Percentiles rank a stretch among this genome's conserved stretches.
phyloP scores from a whole-genome alignment of 768 basidiomycete species.

The Rhodotorula taiwanensis region DNA sequence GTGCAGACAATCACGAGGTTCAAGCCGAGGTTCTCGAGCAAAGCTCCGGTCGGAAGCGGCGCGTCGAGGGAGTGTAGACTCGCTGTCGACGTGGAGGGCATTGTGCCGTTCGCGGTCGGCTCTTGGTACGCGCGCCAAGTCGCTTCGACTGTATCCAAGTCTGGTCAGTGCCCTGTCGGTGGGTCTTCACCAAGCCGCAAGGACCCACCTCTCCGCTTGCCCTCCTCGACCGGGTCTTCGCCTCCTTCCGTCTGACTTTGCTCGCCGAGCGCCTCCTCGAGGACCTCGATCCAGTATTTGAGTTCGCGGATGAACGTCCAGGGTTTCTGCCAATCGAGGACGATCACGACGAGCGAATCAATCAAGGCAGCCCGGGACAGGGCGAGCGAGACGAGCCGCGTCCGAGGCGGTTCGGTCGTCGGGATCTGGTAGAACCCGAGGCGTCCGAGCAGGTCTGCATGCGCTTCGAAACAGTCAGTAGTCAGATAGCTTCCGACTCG shows the following conservation, averaged over 20 bases:
- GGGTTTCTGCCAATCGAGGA: slow-evolving; percentile 90
- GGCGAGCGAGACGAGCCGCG: slow-evolving; percentile 29
- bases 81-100: background rate
- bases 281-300: slow-evolving; percentile 74
- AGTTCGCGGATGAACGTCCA: slow-evolving; percentile 85
- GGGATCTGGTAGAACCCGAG: slow-evolving; percentile 35
- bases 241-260: background rate
- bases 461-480: too few species aligned
- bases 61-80: slow-evolving; percentile 42
- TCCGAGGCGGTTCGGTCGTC: slow-evolving; percentile 22
- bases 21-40: slow-evolving; percentile 80
- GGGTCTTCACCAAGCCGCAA: background rate
- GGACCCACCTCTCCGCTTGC: slow-evolving; percentile 68
- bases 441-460: slow-evolving; percentile 73
- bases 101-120: slow-evolving; percentile 13
- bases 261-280: slow-evolving; percentile 61
- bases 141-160: slow-evolving; percentile 21
- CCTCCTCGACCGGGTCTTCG: slow-evolving; percentile 54
- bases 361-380: slow-evolving; percentile 47
- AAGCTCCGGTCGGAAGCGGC: slow-evolving; percentile 73
- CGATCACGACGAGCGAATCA: slow-evolving; percentile 72
- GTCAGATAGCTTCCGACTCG: background rate
- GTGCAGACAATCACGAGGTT: slow-evolving; percentile 85
- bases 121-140: slow-evolving; percentile 31
- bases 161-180: slow-evolving; percentile 1